phyloP scores from a whole-genome alignment of 495 filamentous ascomycete genomes.

The Aspergillus olivimuriae region DNA sequence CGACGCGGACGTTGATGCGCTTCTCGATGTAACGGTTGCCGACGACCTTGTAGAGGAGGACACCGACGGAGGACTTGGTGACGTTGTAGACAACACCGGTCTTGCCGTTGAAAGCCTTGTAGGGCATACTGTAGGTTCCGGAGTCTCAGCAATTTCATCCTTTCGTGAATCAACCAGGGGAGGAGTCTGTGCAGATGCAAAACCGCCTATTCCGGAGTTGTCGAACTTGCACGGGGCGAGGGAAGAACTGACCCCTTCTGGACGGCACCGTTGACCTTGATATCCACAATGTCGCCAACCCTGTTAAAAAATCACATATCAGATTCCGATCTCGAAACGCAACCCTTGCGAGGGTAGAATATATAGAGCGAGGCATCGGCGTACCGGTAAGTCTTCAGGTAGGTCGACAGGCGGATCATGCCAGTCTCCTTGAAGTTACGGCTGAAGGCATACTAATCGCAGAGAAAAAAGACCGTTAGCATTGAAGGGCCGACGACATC shows the following conservation, averaged over 20 bases:
- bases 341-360: too few species aligned
- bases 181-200: too few species aligned
- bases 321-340: conserved; percentile 20
- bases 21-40: conserved; percentile 99
- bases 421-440: conserved; percentile 91
- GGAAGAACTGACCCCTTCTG: conserved; percentile 81
- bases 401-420: conserved; percentile 81
- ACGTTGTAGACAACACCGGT: conserved; percentile 98
- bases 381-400: conserved; percentile 86
- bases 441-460: conserved; percentile 75
- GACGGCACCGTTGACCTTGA: conserved; percentile 94
- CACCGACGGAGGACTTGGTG: conserved; percentile 88
- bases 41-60: conserved; percentile 98
- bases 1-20: conserved; percentile 96
- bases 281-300: conserved; percentile 95
- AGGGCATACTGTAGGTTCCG: conserved; percentile 77
- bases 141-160: conserved; percentile 26
- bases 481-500: conserved; percentile 8
- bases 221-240: conserved; percentile 11
- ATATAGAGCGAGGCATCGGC: conserved; percentile 20
- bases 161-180: too few species aligned
- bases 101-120: conserved; percentile 99
- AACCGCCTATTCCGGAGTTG: too few species aligned
- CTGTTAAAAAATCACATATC: conserved; percentile 42
- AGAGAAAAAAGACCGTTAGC: conserved; percentile 24